A percentile compares a stretch with the other conserved stretches of the same genome.
Evolutionary conservation across 108 stramenopile genomes (phyloP).

Genomic region (Cyclotella baltica): DNA sequence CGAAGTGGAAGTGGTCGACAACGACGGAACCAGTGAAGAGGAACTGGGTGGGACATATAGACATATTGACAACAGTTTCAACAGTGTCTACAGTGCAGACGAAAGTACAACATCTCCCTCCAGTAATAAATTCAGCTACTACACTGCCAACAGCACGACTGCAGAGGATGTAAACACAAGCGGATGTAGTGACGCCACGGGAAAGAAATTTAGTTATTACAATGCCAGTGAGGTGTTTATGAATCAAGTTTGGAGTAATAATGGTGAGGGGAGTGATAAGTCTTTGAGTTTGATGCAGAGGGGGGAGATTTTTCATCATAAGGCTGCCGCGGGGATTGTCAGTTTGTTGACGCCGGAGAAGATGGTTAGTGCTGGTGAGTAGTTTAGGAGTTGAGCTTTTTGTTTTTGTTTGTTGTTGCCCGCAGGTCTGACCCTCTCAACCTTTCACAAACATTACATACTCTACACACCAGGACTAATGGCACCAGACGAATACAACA

Average conservation of each 20-base stretch:
- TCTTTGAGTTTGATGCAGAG: conserved; percentile 37
- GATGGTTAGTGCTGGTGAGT: conserved; percentile 21
- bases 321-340: conserved; percentile 58
- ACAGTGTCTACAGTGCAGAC: no score
- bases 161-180: not conserved
- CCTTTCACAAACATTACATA: not conserved
- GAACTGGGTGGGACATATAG: no score
- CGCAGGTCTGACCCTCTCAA: not conserved
- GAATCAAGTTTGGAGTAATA: conserved; percentile 48
- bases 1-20: conserved; percentile 50
- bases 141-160: not conserved
- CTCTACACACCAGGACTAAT: not conserved
- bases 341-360: conserved; percentile 50
- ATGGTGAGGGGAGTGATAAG: conserved; percentile 9
- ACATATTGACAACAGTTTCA: no score
- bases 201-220: not conserved
- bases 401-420: not conserved
- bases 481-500: conserved; percentile 19
- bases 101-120: no score
- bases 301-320: conserved; percentile 61
- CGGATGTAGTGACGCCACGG: not conserved
- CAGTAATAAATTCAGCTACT: conserved; percentile 11
- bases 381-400: not conserved
- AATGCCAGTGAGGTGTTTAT: conserved; percentile 14
- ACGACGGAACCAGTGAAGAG: no score